Conservation (phyloP, 2,329 filamentous ascomycete genomes). For the Monilinia polystroma region DNA sequence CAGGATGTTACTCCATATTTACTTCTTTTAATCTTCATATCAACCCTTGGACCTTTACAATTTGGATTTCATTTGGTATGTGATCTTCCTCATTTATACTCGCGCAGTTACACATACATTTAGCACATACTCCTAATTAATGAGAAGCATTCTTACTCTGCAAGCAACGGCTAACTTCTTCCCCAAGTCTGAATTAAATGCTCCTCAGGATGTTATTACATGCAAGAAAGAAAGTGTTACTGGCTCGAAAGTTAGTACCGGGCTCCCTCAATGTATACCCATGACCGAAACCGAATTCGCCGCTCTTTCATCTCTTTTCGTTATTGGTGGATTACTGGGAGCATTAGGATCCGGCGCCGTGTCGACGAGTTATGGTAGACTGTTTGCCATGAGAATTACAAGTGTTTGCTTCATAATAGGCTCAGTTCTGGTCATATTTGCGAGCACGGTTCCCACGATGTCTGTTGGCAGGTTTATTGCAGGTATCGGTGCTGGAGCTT, state of each 20-base stretch:
- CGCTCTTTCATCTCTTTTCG: conserved; percentile 86
- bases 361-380: conserved; percentile 74
- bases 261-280: conserved; percentile 75
- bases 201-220: conserved; percentile 89
- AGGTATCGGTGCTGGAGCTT: conserved; percentile 81
- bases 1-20: conserved; percentile 68
- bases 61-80: conserved; percentile 90
- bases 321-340: conserved; percentile 80
- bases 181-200: conserved; percentile 83
- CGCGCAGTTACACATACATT: neutral
- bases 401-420: conserved; percentile 75
- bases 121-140: conserved; percentile 2
- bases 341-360: conserved; percentile 77
- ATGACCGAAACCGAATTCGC: conserved; percentile 84
- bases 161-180: conserved; percentile 15
- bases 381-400: conserved; percentile 73
- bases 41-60: conserved; percentile 84
- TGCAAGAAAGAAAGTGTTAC: conserved; percentile 64
- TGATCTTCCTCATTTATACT: neutral
- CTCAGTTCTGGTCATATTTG: conserved; percentile 71
- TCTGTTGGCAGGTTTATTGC: conserved; percentile 74
- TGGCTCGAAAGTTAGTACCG: conserved; percentile 35
- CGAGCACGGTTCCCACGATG: conserved; percentile 65
- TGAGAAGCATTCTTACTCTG: conserved; percentile 16
- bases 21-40: conserved; percentile 69